Evolutionary conservation across 805 yeast species (phyloP), one percentile per base, ranked within the genome.

Genomic region (Saccharomycopsis selenospora): DNA sequence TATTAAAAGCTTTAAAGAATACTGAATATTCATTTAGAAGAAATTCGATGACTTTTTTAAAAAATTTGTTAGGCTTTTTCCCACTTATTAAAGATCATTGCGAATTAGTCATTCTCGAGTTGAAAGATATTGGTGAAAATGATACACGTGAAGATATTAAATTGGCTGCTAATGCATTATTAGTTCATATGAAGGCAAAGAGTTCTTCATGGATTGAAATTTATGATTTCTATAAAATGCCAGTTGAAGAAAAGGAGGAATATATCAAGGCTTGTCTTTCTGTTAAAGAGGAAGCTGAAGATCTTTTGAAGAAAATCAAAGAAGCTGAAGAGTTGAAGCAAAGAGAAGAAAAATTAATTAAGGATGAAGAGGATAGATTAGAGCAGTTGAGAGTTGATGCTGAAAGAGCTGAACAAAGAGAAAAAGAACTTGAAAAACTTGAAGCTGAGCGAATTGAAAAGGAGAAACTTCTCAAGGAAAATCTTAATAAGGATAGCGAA

Each of bases 81-180:
- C 95, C 96, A 0, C 66, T 72, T 8, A 75, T 85, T 11, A 80
- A 79, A 45, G 79, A 74, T 25, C 90, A 85, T 49, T 81, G 88
- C 28, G 78, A 76, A 47, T 49, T 59, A 4, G 59, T 89, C 1
- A 62, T 72, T 5, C 65, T 62, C 3, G 63, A 70, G 8, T 66
- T 90, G 28, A 71, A 76, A 26, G 56, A 58, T 1, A 75, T 85
- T 18, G 59, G 76, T 5, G 53, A 61, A 3, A 58, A 61, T 0
- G 97, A 90, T 54, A 60, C 66, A 3, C 74, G 97, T 54, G 90
- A 85, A 47, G 98, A 90, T 63, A 72, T 90, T 57, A 84, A 78
- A 58, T 67, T 90, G 29, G 82, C 96, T 1, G 79, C 88, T 0
- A 78, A 72, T 61, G 90, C 93, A 1, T 69, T 85, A 46, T 66